A percentile compares a stretch with the other conserved stretches of the same genome.
phyloP scores from a whole-genome alignment of 495 filamentous ascomycete species.

The Neurospora sp. region DNA sequence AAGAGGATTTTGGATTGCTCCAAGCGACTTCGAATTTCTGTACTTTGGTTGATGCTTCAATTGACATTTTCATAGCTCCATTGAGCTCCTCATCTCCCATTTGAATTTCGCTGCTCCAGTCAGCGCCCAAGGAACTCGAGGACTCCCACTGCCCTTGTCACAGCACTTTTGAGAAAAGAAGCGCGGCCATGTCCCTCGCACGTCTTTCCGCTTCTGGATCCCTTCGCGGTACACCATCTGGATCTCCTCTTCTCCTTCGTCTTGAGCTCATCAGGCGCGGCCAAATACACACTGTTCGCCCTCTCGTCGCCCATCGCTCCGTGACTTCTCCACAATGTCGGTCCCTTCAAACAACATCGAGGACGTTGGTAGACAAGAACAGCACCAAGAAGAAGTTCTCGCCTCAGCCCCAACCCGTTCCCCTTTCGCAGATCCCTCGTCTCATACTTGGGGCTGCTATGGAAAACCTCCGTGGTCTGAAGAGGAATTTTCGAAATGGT shows the following conservation, averaged over 20 bases:
- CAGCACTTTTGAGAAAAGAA: neutral
- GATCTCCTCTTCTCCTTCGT: constrained; percentile 1
- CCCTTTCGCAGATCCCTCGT: constrained; percentile 8
- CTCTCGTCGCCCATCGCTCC: neutral
- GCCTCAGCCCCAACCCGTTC: constrained; percentile 8
- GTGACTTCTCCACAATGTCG: constrained; percentile 6
- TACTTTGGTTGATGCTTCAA: neutral
- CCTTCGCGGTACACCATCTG: neutral
- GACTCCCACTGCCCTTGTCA: neutral
- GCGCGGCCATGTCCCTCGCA: neutral
- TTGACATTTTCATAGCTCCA: neutral
- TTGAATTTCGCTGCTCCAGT: neutral
- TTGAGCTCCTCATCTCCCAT: neutral
- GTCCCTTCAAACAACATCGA: constrained; percentile 10
- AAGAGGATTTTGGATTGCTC: neutral
- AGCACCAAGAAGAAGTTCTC: constrained; percentile 12
- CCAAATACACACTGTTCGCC: neutral
- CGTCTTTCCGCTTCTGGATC: neutral
- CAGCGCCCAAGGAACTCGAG: neutral
- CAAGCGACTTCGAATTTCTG: neutral
- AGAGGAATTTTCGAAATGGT: constrained; percentile 23
- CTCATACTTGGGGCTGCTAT: constrained; percentile 22
- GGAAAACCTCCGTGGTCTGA: constrained; percentile 22
- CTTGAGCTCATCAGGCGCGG: neutral
- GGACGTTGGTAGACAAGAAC: neutral